These are phyloP conservation scores for Cymbopogon citratus DNA, from an alignment of 176 grass and related monocot genomes.

Conservation along the genomic window DNA sequence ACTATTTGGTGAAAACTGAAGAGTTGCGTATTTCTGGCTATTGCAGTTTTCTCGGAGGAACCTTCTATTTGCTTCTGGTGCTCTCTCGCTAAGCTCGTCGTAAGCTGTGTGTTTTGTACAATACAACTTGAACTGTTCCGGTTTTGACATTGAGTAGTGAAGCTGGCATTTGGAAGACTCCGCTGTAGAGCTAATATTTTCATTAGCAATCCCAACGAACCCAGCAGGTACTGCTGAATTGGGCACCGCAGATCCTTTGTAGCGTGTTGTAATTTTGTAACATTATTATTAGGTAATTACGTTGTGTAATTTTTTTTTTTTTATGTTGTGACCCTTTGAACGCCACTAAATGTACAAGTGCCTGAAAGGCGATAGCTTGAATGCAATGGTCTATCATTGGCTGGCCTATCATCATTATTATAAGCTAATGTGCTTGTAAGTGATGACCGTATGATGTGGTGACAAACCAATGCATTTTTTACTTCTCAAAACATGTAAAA, in stretches of 20 bases:
- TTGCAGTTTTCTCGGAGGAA: slow-evolving; percentile 91
- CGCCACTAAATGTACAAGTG: not conserved
- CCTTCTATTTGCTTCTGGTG: slow-evolving; percentile 85
- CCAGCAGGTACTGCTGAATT: not conserved
- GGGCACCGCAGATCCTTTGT: not conserved
- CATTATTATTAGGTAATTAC: not conserved
- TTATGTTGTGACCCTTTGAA: not conserved
- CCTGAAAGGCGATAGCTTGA: not conserved
- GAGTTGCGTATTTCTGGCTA: not conserved
- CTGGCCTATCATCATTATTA: too few relatives aligned
- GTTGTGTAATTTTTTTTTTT: not conserved
- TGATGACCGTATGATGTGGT: not conserved
- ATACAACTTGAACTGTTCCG: slow-evolving; percentile 2
- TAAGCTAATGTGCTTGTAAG: too few relatives aligned
- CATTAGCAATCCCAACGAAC: not conserved
- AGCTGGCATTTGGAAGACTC: not conserved
- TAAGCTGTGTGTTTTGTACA: slow-evolving; percentile 12
- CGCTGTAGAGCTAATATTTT: slow-evolving; percentile 1
- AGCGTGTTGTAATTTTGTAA: slow-evolving; percentile 19
- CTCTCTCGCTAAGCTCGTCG: slow-evolving; percentile 40
- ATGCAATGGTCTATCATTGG: not conserved
- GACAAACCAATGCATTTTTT: not conserved
- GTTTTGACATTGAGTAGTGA: slow-evolving; percentile 5
- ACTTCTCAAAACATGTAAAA: not conserved
- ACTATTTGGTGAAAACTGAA: not conserved